Percentiles rank a stretch among this genome's conserved stretches.
These are phyloP conservation scores for Pseudocercospora fuligena DNA, from an alignment of 2,329 filamentous ascomycete species.

Conservation along the genomic window DNA sequence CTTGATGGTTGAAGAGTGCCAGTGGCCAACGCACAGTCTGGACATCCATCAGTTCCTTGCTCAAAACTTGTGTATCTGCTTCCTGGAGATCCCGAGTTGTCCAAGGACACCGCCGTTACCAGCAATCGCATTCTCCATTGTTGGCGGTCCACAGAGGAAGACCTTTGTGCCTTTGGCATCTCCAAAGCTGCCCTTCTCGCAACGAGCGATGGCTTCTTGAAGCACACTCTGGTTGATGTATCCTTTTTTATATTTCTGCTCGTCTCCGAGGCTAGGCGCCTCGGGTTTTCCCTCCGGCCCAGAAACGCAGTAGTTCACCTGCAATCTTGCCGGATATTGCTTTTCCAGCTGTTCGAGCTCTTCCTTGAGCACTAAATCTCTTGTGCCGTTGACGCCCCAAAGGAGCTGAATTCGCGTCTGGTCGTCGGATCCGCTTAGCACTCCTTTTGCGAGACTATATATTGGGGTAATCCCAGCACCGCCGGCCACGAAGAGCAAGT, in stretches of 20 bases:
- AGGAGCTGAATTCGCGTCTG: slow-evolving; percentile 67
- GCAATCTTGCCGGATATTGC: slow-evolving; percentile 60
- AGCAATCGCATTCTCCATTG: slow-evolving; percentile 65
- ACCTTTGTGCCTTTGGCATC: slow-evolving; percentile 59
- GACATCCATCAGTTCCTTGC: neutral
- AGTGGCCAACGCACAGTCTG: too few relatives aligned
- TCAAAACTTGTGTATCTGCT: slow-evolving; percentile 64
- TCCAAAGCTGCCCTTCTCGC: slow-evolving; percentile 34
- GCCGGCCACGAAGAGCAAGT: slow-evolving; percentile 69
- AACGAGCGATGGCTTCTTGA: slow-evolving; percentile 52
- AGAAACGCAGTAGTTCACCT: slow-evolving; percentile 63
- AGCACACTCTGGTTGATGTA: slow-evolving; percentile 64
- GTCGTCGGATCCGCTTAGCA: slow-evolving; percentile 60
- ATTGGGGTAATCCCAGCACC: slow-evolving; percentile 75
- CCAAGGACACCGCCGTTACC: slow-evolving; percentile 60
- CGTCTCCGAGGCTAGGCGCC: slow-evolving; percentile 35
- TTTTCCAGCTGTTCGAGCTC: slow-evolving; percentile 60
- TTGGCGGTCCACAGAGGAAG: slow-evolving; percentile 71
- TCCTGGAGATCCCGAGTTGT: slow-evolving; percentile 62
- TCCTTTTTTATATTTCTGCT: slow-evolving; percentile 56
- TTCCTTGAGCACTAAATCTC: slow-evolving; percentile 63
- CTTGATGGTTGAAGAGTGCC: too few relatives aligned
- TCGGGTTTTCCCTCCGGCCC: slow-evolving; percentile 42
- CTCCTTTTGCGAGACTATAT: slow-evolving; percentile 45
- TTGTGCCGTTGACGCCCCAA: slow-evolving; percentile 68